These are phyloP conservation scores for Yamadazyma spencermartinsiae DNA, from an alignment of 1,139 yeast species.

Conservation along the genomic window DNA sequence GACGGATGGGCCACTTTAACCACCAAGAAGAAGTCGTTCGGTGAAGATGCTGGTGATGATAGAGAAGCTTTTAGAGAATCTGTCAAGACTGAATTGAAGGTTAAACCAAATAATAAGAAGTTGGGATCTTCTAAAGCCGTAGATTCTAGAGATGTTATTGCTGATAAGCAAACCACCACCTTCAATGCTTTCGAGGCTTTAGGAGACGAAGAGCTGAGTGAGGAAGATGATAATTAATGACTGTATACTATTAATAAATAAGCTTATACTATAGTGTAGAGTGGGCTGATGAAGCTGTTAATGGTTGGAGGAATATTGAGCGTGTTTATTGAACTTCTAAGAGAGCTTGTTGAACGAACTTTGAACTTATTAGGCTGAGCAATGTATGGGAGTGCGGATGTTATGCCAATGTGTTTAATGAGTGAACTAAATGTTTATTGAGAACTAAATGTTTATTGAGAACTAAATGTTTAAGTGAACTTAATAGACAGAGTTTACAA, in stretches of 20 bases:
- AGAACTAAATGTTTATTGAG: too few species aligned
- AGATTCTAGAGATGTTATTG: conserved; percentile 67
- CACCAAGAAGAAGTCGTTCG: conserved; percentile 47
- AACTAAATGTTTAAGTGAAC: too few species aligned
- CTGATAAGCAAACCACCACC: conserved; percentile 62
- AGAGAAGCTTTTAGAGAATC: conserved; percentile 48
- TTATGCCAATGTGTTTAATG: too few species aligned
- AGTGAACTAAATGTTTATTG: too few species aligned
- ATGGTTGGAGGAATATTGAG: too few species aligned
- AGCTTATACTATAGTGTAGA: too few species aligned
- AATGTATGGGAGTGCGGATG: too few species aligned
- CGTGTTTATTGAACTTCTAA: too few species aligned
- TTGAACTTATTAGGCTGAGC: too few species aligned
- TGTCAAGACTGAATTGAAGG: conserved; percentile 47
- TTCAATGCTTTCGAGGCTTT: conserved; percentile 83
- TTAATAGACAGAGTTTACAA: too few species aligned
- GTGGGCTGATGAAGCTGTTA: too few species aligned
- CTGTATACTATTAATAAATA: background rate
- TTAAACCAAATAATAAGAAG: conserved; percentile 71
- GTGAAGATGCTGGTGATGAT: conserved; percentile 50
- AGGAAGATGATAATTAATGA: conserved; percentile 22
- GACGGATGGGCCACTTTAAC: conserved; percentile 82
- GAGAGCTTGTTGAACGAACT: too few species aligned
- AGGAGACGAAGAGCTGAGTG: conserved; percentile 62
- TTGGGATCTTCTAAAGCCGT: conserved; percentile 73